Base-by-base conservation (phyloP, 441 rosid species). In the Pelargonium myrrhifolium region DNA sequence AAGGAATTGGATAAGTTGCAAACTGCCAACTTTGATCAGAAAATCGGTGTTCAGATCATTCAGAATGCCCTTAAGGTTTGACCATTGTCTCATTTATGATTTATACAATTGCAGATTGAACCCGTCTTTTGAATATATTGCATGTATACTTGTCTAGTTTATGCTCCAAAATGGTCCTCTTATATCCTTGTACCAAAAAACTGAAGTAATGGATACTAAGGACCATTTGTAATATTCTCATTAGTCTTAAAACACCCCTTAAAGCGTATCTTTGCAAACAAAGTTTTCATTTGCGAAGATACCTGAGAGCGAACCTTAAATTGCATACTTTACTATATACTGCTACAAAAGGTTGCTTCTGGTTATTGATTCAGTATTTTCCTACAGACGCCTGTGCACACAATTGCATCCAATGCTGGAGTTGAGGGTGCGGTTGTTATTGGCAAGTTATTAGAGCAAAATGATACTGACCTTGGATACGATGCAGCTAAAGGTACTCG, bases 331-430 rank as follows among this genome's bases (percentile, higher is more conserved):
- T 28, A 28, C 31, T 28, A 3, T 28, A 2, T 28, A 28, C 31
- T 28, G 31, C 31, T 28, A 28, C 31, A 28, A 28, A 28, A 28
- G 1, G 31, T 28, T 28, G 3, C 31, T 51, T 53, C 24, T 53
- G 24, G 6, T 18, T 7, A 55, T 20, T 17, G 9, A 53, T 22
- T 53, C 59, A 18, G 17, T 2, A 17, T 53, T 53, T 53, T 21
- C 20, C 11, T 53, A 18, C 12, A 89, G 96, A 92, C 89, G 65
- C 96, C 97, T 42, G 69, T 87, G 49, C 62, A 60, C 14, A 86
- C 90, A 28, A 94, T 94, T 74, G 83, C 84, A 71, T 84, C 89
- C 72, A 94, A 94, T 78, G 97, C 96, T 45, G 99, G 96, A 72
- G 86, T 72, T 72, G 89, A 89, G 76, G 93, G 92, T 69, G 82